Evolutionary conservation across 2,329 filamentous ascomycete species (phyloP).

Genomic region (Gaeumannomyces sp.): DNA sequence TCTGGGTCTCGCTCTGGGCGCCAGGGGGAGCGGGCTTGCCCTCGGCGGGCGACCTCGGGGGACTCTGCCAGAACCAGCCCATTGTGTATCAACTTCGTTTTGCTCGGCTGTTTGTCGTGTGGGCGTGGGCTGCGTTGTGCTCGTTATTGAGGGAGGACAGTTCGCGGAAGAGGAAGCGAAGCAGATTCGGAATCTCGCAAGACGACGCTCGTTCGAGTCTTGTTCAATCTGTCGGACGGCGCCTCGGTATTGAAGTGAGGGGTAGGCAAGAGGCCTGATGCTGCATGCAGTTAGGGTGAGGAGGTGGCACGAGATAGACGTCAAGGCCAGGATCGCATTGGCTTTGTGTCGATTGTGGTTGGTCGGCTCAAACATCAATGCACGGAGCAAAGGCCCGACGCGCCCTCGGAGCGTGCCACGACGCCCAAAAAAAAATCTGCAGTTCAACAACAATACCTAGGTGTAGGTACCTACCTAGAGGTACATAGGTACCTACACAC

Average conservation of each 20-base stretch:
- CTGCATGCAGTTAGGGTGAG: neutral
- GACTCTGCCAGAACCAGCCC: slow-evolving; percentile 56
- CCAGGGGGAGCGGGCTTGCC: slow-evolving; percentile 12
- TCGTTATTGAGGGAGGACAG: neutral
- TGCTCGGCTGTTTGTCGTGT: neutral
- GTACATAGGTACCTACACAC: no score
- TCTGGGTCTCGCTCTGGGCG: neutral
- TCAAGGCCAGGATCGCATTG: neutral
- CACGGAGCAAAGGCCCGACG: no score
- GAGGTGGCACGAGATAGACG: neutral
- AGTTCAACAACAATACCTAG: no score
- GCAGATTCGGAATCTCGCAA: neutral
- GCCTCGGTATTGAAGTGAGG: neutral
- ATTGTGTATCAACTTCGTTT: slow-evolving; percentile 30
- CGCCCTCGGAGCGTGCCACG: no score
- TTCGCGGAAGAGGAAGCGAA: neutral
- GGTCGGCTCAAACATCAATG: neutral
- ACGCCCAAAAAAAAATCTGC: no score
- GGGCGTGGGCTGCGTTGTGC: neutral
- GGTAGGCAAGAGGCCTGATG: neutral
- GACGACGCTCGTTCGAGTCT: neutral
- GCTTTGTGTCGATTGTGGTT: neutral
- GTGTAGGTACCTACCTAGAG: no score
- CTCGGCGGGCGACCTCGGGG: slow-evolving; percentile 22
- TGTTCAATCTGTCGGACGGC: neutral